Percentiles rank a stretch among this genome's conserved stretches.
Conservation (phyloP, 371 early-diverging fungal species). For the Mucor circinelloides region DNA sequence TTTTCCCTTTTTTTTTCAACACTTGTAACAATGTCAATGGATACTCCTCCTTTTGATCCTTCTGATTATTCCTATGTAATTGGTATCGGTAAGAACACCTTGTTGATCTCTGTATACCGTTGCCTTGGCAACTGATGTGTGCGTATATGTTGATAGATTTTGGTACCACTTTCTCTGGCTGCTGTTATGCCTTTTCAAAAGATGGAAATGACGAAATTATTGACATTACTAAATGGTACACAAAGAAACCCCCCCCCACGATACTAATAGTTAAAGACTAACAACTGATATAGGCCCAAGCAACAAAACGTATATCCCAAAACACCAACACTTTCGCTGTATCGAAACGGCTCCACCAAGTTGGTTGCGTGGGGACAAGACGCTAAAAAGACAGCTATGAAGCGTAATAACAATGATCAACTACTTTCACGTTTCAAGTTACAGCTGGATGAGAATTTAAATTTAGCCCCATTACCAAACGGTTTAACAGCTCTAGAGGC, state of each 20-base stretch:
- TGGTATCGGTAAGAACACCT: conserved; percentile 43
- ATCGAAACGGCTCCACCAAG: conserved; percentile 48
- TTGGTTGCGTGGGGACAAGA: conserved; percentile 54
- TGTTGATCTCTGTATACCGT: neutral
- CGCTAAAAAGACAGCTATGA: conserved; percentile 43
- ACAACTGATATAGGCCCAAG: conserved; percentile 35
- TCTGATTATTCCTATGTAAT: conserved; percentile 52
- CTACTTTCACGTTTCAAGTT: conserved; percentile 48
- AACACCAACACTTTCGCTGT: conserved; percentile 47
- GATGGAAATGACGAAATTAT: conserved; percentile 52
- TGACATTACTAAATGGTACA: conserved; percentile 52
- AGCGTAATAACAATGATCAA: conserved; percentile 43
- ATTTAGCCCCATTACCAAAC: conserved; percentile 33
- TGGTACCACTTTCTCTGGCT: conserved; percentile 60
- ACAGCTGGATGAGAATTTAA: conserved; percentile 47
- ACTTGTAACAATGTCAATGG: conserved; percentile 26
- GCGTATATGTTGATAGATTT: conserved; percentile 43
- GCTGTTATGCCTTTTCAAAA: conserved; percentile 54
- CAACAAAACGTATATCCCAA: conserved; percentile 54
- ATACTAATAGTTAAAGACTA: neutral
- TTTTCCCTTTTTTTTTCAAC: conserved; percentile 2
- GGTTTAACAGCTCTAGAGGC: conserved; percentile 41
- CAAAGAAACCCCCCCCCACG: neutral
- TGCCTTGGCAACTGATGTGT: neutral
- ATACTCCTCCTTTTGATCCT: conserved; percentile 43